phyloP scores from a whole-genome alignment of 257 asterid species.

The Solanum etuberosum region DNA sequence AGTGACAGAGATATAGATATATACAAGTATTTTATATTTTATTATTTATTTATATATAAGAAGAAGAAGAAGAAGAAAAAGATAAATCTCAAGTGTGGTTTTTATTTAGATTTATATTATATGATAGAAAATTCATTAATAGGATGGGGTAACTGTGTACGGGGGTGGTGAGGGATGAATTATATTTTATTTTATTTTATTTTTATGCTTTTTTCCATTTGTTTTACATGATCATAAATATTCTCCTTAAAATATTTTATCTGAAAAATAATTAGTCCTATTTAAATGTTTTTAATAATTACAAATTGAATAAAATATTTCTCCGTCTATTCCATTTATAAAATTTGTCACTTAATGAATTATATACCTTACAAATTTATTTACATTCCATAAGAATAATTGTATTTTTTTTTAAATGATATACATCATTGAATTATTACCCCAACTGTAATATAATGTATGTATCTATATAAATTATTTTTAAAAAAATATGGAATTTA shows the following conservation, averaged over 20 bases:
- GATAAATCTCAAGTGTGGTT: neutral
- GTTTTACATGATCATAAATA: neutral
- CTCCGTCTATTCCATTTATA: neutral
- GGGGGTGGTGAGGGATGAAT: neutral
- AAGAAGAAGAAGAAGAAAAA: neutral
- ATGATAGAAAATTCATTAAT: neutral
- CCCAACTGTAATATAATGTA: no score
- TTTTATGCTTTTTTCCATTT: neutral
- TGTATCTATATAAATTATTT: no score
- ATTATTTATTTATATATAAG: no score
- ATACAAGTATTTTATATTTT: neutral
- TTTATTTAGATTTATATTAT: neutral
- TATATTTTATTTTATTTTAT: neutral
- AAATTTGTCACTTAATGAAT: neutral
- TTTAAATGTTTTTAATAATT: neutral
- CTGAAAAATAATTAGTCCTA: neutral
- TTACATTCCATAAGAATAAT: no score
- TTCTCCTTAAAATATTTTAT: neutral
- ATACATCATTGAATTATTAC: no score
- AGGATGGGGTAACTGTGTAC: neutral
- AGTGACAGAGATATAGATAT: neutral
- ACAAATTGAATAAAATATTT: no score
- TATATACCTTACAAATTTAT: neutral
- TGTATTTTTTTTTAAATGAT: no score
- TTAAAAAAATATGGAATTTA: no score